A percentile compares a stretch with the other conserved stretches of the same genome.
These are phyloP conservation scores for Jimgerdemannia lactiflua DNA, from an alignment of 192 early-diverging fungal species.

Conservation along the genomic window DNA sequence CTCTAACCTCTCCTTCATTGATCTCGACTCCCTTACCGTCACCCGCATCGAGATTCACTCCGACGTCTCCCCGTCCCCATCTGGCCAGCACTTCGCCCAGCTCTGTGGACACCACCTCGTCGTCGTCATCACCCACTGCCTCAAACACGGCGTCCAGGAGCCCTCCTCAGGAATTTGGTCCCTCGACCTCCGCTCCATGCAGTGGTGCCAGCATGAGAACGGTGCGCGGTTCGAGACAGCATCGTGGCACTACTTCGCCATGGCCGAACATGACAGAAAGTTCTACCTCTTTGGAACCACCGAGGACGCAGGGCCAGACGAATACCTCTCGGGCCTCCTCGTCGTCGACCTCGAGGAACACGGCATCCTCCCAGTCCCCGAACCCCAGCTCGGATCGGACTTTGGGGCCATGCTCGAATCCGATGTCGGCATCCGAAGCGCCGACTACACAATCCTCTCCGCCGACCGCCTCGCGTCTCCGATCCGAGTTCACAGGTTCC, in stretches of 20 bases:
- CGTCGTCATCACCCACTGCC: conserved; percentile 44
- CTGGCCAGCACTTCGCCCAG: conserved; percentile 62
- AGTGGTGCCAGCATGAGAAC: conserved; percentile 47
- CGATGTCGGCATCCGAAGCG: conserved; percentile 8
- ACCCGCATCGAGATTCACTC: conserved; percentile 47
- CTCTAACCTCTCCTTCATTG: conserved; percentile 51
- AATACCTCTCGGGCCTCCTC: conserved; percentile 51
- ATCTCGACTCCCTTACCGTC: conserved; percentile 38
- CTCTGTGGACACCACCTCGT: conserved; percentile 57
- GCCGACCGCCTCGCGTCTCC: conserved; percentile 31
- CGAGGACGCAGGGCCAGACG: conserved; percentile 55
- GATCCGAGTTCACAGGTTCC: conserved; percentile 53
- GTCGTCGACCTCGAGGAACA: conserved; percentile 55
- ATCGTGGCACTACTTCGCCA: conserved; percentile 61
- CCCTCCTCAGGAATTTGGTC: conserved; percentile 56
- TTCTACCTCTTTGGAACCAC: conserved; percentile 54
- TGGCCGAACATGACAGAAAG: conserved; percentile 42
- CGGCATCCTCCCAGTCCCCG: conserved; percentile 51
- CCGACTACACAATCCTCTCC: conserved; percentile 50
- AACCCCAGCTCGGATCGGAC: conserved; percentile 44
- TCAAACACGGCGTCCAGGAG: conserved; percentile 37
- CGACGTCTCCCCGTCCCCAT: conserved; percentile 44
- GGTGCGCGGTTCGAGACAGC: conserved; percentile 23
- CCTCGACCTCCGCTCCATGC: conserved; percentile 51
- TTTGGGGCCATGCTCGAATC: conserved; percentile 37